phyloP scores from a whole-genome alignment of 31 red algal genomes.

The Odonthalia washingtoniensis region DNA sequence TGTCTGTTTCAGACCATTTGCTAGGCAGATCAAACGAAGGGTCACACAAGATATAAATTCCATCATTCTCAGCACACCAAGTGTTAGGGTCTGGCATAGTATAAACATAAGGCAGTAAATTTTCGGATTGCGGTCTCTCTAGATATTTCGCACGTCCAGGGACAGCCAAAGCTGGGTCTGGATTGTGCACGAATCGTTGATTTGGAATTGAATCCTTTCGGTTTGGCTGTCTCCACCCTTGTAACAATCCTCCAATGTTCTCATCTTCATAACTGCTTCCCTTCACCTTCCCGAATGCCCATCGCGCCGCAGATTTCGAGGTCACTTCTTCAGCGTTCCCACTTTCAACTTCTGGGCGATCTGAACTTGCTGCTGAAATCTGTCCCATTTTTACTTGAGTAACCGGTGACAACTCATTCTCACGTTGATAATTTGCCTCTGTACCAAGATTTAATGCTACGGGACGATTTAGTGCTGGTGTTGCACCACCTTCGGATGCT shows the following conservation, averaged over 20 bases:
- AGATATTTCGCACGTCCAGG: conserved; percentile 35
- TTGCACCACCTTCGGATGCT: too few relatives aligned
- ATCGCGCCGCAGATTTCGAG: neutral
- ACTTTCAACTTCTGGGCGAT: neutral
- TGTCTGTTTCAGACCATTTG: conserved; percentile 59
- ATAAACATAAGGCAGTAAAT: conserved; percentile 76
- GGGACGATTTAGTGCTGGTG: too few relatives aligned
- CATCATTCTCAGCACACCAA: conserved; percentile 63
- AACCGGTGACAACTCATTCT: too few relatives aligned
- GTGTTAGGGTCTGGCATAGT: conserved; percentile 79
- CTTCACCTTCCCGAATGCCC: neutral
- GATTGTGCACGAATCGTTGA: neutral
- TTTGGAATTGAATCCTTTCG: neutral
- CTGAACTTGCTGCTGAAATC: neutral
- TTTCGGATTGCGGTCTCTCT: conserved; percentile 41
- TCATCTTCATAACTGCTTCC: too few relatives aligned
- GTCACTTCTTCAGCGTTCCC: neutral
- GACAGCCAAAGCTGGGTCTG: conserved; percentile 8
- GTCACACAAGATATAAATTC: conserved; percentile 61
- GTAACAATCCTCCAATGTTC: too few relatives aligned
- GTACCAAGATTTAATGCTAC: neutral
- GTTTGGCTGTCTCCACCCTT: too few relatives aligned
- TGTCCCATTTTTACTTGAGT: too few relatives aligned
- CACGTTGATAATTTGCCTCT: neutral
- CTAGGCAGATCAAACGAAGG: conserved; percentile 55